Percentiles rank a stretch among this genome's conserved stretches.
phyloP scores from a whole-genome alignment of 257 asterid species.

The Jacaranda mimosifolia region DNA sequence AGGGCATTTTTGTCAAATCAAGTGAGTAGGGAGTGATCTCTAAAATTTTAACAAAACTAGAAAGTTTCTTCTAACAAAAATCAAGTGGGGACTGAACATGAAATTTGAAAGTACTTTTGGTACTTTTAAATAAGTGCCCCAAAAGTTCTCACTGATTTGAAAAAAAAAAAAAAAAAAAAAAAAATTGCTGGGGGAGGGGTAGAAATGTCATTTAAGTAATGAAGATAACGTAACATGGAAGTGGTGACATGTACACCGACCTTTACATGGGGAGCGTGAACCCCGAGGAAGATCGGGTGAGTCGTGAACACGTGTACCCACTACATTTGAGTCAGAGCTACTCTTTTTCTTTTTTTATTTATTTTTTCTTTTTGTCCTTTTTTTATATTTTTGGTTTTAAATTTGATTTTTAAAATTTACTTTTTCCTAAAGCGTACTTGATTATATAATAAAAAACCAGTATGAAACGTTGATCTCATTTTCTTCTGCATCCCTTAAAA shows the following conservation, averaged over 20 bases:
- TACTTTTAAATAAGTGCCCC: too few relatives aligned
- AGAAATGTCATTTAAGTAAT: slow-evolving; percentile 7
- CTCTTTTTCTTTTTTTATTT: background rate
- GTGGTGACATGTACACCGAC: slow-evolving; percentile 40
- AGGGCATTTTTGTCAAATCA: too few relatives aligned
- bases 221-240: slow-evolving; percentile 28
- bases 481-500: too few relatives aligned
- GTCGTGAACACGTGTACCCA: slow-evolving; percentile 31
- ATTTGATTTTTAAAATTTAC: too few relatives aligned
- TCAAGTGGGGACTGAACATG: too few relatives aligned
- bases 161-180: background rate
- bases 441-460: too few relatives aligned
- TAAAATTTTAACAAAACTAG: too few relatives aligned
- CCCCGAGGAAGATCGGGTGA: slow-evolving; percentile 31
- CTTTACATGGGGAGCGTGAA: slow-evolving; percentile 31
- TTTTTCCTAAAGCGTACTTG: background rate
- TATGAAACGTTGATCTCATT: too few relatives aligned
- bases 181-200: background rate
- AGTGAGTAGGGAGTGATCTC: too few relatives aligned
- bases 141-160: background rate
- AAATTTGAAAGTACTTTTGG: too few relatives aligned
- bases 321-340: background rate
- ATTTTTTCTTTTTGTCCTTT: background rate
- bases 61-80: too few relatives aligned
- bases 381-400: background rate